These are phyloP conservation scores for Salix exigua DNA, from an alignment of 345 rosid genomes.

Conservation along the genomic window DNA sequence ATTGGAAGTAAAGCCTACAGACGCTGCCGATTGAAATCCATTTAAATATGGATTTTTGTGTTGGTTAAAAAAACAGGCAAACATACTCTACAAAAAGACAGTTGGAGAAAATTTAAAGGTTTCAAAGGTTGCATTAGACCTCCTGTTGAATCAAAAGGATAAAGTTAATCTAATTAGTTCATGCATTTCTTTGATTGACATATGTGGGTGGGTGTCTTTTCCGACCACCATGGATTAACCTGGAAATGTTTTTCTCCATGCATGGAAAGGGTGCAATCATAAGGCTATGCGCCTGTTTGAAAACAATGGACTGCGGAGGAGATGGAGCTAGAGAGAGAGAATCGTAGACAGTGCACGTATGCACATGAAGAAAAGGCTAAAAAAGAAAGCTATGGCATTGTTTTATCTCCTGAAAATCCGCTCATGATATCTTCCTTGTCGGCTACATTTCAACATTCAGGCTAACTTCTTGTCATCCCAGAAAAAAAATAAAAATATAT, in stretches of 20 bases:
- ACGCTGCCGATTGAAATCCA: background rate
- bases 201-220: too few species aligned
- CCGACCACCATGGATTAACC: background rate
- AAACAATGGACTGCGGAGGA: background rate
- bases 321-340: background rate
- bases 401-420: slow-evolving; percentile 40
- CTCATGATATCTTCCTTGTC: slow-evolving; percentile 36
- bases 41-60: background rate
- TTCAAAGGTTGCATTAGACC: too few species aligned
- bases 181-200: too few species aligned
- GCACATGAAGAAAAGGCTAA: slow-evolving; percentile 23
- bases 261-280: background rate
- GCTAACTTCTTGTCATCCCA: background rate
- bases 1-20: background rate
- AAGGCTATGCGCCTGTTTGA: too few species aligned
- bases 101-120: too few species aligned
- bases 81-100: too few species aligned
- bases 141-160: too few species aligned
- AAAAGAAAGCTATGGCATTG: background rate
- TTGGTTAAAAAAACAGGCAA: too few species aligned
- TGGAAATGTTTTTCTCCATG: background rate
- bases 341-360: slow-evolving; percentile 14
- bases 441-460: slow-evolving; percentile 17
- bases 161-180: too few species aligned
- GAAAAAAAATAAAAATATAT: background rate